Base-by-base conservation (phyloP, 164 flowering plant species). In the Saururus chinensis region DNA sequence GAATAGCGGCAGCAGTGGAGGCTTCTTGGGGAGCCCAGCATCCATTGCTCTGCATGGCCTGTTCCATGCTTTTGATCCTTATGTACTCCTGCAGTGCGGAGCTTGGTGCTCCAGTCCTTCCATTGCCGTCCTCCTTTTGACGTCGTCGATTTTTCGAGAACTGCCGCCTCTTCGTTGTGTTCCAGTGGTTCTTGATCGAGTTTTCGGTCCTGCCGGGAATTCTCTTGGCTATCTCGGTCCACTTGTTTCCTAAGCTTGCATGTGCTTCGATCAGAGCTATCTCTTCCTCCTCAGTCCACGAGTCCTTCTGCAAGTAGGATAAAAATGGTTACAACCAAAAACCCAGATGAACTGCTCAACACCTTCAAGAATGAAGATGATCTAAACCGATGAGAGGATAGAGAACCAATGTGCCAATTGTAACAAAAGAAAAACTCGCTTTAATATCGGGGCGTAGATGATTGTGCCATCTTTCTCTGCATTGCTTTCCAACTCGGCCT, bases 391-490 rank as follows among this genome's bases (percentile, higher is more conserved):
- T n/a, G n/a, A n/a, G n/a, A n/a, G n/a, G n/a, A n/a, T n/a, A n/a
- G n/a, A n/a, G n/a, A n/a, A n/a, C n/a, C n/a, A n/a, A n/a, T n/a
- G n/a, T n/a, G n/a, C n/a, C n/a, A n/a, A n/a, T n/a, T n/a, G n/a
- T n/a, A 54, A 51, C 7, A 40, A 9, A 37, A 9, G 40, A 17
- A 13, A n/a, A 19, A 19, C 51, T 9, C 22, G 76, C 84, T 82
- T 66, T 83, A 62, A 83, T 76, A 40, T 81, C 72, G 0, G 83
- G 87, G 30, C 76, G 62, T 19, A 83, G 56, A 71, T 81, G 83
- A 60, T 80, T 80, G 56, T 76, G 71, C 87, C 87, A 83, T 65
- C 87, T 69, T 70, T 81, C 87, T 51, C 87, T 64, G 40, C 87
- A 83, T 37, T 83, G 83, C 64, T 83, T 83, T 14, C 84, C 87